Percentiles rank a stretch among this genome's conserved stretches.
phyloP scores from a whole-genome alignment of 2,329 filamentous ascomycete genomes.

The Bimuria novae-zelandiae region DNA sequence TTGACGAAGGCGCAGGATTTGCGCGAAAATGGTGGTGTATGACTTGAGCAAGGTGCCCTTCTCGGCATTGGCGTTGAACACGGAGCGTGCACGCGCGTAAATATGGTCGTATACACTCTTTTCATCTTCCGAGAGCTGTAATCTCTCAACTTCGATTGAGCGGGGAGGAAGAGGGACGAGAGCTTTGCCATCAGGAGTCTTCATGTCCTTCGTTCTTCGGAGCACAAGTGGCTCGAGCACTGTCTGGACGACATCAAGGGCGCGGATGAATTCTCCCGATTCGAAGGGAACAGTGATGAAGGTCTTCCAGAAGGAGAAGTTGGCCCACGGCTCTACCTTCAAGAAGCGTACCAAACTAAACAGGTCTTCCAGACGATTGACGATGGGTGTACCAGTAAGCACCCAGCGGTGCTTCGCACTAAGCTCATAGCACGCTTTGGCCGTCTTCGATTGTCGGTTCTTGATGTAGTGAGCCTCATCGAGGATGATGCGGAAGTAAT shows the following conservation, averaged over 20 bases:
- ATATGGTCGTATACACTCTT: constrained; percentile 93
- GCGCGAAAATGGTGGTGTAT: constrained; percentile 95
- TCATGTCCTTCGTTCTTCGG: constrained; percentile 96
- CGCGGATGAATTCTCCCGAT: constrained; percentile 89
- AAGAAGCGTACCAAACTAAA: constrained; percentile 93
- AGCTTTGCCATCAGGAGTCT: constrained; percentile 81
- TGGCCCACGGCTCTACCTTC: constrained; percentile 95
- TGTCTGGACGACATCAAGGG: constrained; percentile 94
- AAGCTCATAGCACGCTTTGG: constrained; percentile 91
- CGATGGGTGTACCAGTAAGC: constrained; percentile 92
- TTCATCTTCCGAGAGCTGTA: constrained; percentile 84
- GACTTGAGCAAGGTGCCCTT: constrained; percentile 93
- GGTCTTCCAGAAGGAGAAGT: constrained; percentile 98
- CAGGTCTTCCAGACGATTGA: constrained; percentile 92
- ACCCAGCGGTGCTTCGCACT: constrained; percentile 87
- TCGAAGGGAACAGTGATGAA: constrained; percentile 98
- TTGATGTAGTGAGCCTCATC: constrained; percentile 97
- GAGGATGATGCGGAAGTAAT: constrained; percentile 93
- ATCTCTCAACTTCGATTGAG: constrained; percentile 80
- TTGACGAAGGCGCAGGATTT: constrained; percentile 89
- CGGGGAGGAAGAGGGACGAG: constrained; percentile 83
- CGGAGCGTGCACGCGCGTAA: constrained; percentile 77
- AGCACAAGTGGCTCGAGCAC: constrained; percentile 95
- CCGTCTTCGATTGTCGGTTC: constrained; percentile 82
- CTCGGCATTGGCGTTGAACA: constrained; percentile 85